Conservation (phyloP, 2,329 filamentous ascomycete genomes). For the Magnaporthiopsis rhizophila region DNA sequence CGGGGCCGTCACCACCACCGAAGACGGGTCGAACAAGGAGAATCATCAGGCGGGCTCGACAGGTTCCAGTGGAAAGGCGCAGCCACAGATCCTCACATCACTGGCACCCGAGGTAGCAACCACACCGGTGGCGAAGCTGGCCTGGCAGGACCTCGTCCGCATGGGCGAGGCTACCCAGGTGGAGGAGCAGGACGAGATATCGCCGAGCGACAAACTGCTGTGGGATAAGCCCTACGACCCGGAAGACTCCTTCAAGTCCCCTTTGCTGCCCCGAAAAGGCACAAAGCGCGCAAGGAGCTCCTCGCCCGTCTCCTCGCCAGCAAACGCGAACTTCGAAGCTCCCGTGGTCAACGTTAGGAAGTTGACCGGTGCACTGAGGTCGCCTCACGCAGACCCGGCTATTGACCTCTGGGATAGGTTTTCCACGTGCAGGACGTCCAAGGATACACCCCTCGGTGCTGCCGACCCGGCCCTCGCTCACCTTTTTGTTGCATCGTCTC, state of each 20-base stretch:
- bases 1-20: conserved; percentile 11
- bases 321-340: conserved; percentile 33
- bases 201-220: conserved; percentile 52
- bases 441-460: conserved; percentile 34
- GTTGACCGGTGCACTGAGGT: conserved; percentile 51
- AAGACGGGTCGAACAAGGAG: conserved; percentile 11
- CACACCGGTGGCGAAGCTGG: conserved; percentile 45
- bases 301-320: conserved; percentile 63
- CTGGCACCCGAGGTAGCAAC: conserved; percentile 22
- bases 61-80: conserved; percentile 11
- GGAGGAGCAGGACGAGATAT: conserved; percentile 38
- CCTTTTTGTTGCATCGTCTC: conserved; percentile 63
- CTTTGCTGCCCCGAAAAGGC: conserved; percentile 40
- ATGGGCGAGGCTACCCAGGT: conserved; percentile 25
- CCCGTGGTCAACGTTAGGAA: conserved; percentile 49
- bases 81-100: conserved; percentile 11
- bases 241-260: conserved; percentile 34
- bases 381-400: conserved; percentile 64
- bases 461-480: conserved; percentile 53
- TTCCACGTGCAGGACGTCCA: conserved; percentile 41
- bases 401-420: conserved; percentile 73
- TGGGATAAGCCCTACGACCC: conserved; percentile 48
- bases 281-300: conserved; percentile 67
- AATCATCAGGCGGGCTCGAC: not conserved
- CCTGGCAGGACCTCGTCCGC: conserved; percentile 52